A percentile compares a stretch with the other conserved stretches of the same genome.
These are phyloP conservation scores for Acer saccharum DNA, from an alignment of 345 rosid genomes.

Conservation along the genomic window DNA sequence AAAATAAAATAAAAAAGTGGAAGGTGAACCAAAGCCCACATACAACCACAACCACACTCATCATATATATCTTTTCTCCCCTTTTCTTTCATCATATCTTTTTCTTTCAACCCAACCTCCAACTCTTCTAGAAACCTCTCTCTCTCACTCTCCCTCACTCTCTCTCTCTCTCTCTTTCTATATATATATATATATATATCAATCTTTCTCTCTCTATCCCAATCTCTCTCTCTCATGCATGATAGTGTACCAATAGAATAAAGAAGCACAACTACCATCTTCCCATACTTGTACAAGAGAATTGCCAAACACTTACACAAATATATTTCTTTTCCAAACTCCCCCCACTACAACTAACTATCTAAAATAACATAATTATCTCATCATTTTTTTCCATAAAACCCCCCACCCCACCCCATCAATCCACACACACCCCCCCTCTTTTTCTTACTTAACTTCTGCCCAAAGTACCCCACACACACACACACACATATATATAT, in stretches of 20 bases:
- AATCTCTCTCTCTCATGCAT: constrained; percentile 29
- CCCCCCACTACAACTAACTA: constrained; percentile 43
- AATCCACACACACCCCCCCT: not conserved
- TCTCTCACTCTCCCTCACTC: constrained; percentile 23
- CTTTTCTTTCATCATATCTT: constrained; percentile 22
- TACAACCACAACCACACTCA: constrained; percentile 40
- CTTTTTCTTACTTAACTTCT: constrained; percentile 2
- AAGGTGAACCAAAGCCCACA: constrained; percentile 74
- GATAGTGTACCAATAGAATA: constrained; percentile 47
- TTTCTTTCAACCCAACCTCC: constrained; percentile 46
- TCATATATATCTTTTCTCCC: constrained; percentile 8
- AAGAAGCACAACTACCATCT: constrained; percentile 53
- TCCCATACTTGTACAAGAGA: constrained; percentile 29
- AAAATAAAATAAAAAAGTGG: constrained; percentile 26
- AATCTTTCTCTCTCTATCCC: constrained; percentile 19
- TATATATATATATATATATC: not conserved
- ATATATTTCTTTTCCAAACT: constrained; percentile 27
- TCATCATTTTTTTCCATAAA: not conserved
- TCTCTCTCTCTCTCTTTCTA: constrained; percentile 15
- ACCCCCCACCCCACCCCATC: not conserved
- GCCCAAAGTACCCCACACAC: not conserved
- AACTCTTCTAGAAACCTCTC: constrained; percentile 51
- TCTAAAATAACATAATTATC: constrained; percentile 8
- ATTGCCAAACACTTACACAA: constrained; percentile 29
- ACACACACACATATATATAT: too few relatives aligned